phyloP scores from a whole-genome alignment of 495 filamentous ascomycete genomes.

The Friedmanniomyces endolithicus region DNA sequence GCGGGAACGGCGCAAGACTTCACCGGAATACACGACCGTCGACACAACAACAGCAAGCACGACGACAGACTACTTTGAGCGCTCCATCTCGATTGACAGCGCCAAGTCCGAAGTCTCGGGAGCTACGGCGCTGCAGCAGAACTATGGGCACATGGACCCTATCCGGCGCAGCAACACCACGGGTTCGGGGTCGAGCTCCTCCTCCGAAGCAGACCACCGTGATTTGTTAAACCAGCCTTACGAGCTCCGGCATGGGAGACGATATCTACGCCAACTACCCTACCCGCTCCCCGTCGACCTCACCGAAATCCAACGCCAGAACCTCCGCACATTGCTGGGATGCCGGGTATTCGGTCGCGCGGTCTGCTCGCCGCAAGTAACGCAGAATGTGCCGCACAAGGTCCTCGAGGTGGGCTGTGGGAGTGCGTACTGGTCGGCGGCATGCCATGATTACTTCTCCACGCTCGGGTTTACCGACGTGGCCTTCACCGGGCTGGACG shows the following conservation, averaged over 20 bases:
- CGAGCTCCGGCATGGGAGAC: conserved; percentile 60
- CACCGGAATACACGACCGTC: background rate
- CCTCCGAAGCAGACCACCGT: conserved; percentile 4
- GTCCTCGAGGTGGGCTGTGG: conserved; percentile 85
- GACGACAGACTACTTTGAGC: background rate
- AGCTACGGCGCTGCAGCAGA: background rate
- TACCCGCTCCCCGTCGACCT: conserved; percentile 87
- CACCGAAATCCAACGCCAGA: conserved; percentile 76
- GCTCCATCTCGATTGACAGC: background rate
- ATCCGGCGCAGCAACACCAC: background rate
- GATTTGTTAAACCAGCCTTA: conserved; percentile 35
- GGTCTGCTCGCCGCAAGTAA: conserved; percentile 56
- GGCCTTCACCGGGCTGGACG: conserved; percentile 73
- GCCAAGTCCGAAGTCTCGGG: background rate
- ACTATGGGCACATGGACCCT: conserved; percentile 9
- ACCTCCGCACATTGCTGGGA: conserved; percentile 67
- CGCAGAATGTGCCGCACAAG: conserved; percentile 54
- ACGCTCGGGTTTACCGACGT: conserved; percentile 38
- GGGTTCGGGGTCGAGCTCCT: conserved; percentile 12
- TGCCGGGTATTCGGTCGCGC: conserved; percentile 69
- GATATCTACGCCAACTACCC: conserved; percentile 65
- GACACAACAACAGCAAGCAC: background rate
- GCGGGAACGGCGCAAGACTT: background rate
- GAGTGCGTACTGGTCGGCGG: conserved; percentile 76
- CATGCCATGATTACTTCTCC: conserved; percentile 65